Conservation (phyloP, 2,329 filamentous ascomycete species). For the Penicillium sp. region DNA sequence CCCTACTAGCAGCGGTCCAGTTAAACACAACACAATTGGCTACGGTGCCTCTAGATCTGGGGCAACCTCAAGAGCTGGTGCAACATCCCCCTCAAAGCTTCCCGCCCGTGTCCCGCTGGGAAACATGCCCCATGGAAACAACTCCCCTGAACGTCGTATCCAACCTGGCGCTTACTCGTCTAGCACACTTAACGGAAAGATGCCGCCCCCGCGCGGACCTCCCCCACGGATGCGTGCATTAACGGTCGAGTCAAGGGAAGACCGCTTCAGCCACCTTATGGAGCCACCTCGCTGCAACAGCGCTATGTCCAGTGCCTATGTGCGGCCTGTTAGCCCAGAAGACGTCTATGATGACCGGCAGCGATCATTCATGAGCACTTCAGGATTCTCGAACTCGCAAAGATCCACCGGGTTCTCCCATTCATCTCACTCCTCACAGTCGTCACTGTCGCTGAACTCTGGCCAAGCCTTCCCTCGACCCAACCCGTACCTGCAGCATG, state of each 20-base stretch:
- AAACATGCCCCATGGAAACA: slow-evolving; percentile 55
- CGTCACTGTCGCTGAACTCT: slow-evolving; percentile 35
- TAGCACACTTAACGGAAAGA: slow-evolving; percentile 45
- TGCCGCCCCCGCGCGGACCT: slow-evolving; percentile 57
- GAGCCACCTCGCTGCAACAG: slow-evolving; percentile 53
- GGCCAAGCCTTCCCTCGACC: slow-evolving; percentile 30
- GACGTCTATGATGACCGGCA: slow-evolving; percentile 78
- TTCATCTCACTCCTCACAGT: slow-evolving; percentile 41
- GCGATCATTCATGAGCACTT: slow-evolving; percentile 46
- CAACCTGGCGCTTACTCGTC: slow-evolving; percentile 41
- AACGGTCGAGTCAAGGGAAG: slow-evolving; percentile 52
- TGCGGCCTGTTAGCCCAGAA: slow-evolving; percentile 65
- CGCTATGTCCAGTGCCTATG: slow-evolving; percentile 47
- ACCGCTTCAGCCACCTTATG: slow-evolving; percentile 31
- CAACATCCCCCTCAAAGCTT: slow-evolving; percentile 49
- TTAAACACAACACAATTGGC: slow-evolving; percentile 39
- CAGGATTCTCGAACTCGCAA: slow-evolving; percentile 37
- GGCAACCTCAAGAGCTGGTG: slow-evolving; percentile 31
- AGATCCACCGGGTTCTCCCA: slow-evolving; percentile 38
- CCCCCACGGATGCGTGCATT: slow-evolving; percentile 93
- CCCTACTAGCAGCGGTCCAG: slow-evolving; percentile 40
- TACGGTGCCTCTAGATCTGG: slow-evolving; percentile 24
- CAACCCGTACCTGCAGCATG: slow-evolving; percentile 36
- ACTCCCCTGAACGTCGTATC: slow-evolving; percentile 72
- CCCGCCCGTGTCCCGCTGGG: slow-evolving; percentile 46